Percentiles rank a stretch among this genome's conserved stretches.
Evolutionary conservation across 306 rosid genomes (phyloP).

Genomic region (Adenanthera pavonina): DNA sequence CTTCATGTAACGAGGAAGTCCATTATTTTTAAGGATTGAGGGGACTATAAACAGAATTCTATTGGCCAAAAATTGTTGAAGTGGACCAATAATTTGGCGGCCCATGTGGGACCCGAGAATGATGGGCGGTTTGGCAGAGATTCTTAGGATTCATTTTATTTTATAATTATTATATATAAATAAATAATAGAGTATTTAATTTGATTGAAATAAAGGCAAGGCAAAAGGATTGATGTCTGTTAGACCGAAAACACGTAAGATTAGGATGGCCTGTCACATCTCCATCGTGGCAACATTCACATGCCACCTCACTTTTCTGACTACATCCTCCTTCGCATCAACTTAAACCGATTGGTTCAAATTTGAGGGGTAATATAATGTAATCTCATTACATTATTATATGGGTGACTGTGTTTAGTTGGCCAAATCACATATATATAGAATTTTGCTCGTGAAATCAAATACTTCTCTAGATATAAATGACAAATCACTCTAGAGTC

Average conservation of each 20-base stretch:
- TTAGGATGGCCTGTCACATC: constrained; percentile 6
- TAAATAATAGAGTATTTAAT: not conserved
- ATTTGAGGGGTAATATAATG: too few relatives aligned
- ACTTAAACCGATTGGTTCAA: not conserved
- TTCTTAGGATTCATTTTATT: not conserved
- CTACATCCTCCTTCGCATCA: not conserved
- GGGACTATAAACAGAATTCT: too few relatives aligned
- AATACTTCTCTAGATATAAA: too few relatives aligned
- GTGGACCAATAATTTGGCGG: not conserved
- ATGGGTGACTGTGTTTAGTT: too few relatives aligned
- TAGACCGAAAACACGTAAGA: not conserved
- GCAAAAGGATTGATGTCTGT: not conserved
- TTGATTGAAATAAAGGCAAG: not conserved
- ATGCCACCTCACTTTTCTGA: not conserved
- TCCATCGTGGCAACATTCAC: constrained; percentile 17
- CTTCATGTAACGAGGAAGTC: too few relatives aligned
- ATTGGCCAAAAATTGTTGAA: not conserved
- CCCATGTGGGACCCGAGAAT: constrained; percentile 14
- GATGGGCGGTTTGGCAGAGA: not conserved
- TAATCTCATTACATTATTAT: too few relatives aligned
- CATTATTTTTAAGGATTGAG: too few relatives aligned
- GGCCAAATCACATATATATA: too few relatives aligned
- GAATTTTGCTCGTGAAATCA: too few relatives aligned
- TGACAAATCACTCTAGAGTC: too few relatives aligned
- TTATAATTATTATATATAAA: not conserved